These are phyloP conservation scores for Acidomyces sp. DNA, from an alignment of 495 filamentous ascomycete species.

Conservation along the genomic window DNA sequence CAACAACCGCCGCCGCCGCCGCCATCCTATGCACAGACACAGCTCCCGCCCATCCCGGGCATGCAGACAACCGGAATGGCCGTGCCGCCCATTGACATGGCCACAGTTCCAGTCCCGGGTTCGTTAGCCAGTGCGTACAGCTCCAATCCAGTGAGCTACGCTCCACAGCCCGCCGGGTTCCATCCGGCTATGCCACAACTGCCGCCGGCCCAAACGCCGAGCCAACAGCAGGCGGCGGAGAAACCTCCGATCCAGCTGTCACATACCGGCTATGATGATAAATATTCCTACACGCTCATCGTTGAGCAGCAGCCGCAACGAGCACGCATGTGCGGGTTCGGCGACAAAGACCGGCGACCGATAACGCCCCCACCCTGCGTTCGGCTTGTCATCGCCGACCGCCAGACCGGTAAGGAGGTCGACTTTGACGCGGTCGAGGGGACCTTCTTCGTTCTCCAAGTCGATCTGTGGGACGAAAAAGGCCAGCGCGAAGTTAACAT, in stretches of 20 bases:
- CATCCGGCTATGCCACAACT: background rate
- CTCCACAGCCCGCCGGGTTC: too few species aligned
- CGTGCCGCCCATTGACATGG: too few species aligned
- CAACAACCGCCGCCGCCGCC: background rate
- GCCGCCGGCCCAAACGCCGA: background rate
- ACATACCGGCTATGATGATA: slow-evolving; percentile 6
- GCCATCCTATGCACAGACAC: background rate
- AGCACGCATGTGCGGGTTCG: slow-evolving; percentile 97
- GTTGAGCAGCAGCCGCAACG: slow-evolving; percentile 88
- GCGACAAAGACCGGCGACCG: slow-evolving; percentile 94
- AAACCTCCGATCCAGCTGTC: slow-evolving; percentile 1
- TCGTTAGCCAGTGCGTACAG: too few species aligned
- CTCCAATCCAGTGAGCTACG: too few species aligned
- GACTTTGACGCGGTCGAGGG: slow-evolving; percentile 83
- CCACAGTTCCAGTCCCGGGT: too few species aligned
- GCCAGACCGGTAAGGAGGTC: slow-evolving; percentile 67
- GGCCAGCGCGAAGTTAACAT: slow-evolving; percentile 85
- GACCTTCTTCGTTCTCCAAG: slow-evolving; percentile 81
- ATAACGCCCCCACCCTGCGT: slow-evolving; percentile 95
- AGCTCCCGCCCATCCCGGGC: background rate
- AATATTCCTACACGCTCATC: slow-evolving; percentile 47
- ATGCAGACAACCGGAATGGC: too few species aligned
- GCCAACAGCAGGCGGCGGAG: background rate
- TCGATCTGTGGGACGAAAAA: slow-evolving; percentile 81
- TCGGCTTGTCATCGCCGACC: slow-evolving; percentile 67